Evolutionary conservation across 2,329 filamentous ascomycete genomes (phyloP).

Genomic region (Diaporthe australafricana): DNA sequence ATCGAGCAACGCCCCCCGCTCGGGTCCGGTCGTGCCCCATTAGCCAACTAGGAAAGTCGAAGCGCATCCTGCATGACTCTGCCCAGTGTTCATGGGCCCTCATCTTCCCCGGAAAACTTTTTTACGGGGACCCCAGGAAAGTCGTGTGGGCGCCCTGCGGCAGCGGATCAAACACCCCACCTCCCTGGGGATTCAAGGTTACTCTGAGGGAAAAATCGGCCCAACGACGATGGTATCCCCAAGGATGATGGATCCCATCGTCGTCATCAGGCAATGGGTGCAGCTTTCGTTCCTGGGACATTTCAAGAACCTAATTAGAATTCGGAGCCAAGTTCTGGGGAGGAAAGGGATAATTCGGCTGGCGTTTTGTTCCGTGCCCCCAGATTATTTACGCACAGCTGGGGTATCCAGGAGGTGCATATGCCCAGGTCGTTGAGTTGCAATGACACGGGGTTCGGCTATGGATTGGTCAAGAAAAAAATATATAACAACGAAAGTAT

Average conservation of each 20-base stretch:
- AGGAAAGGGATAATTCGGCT: too few relatives aligned
- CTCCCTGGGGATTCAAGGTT: neutral
- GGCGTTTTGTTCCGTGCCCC: neutral
- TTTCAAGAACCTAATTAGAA: constrained; percentile 8
- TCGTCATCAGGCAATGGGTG: neutral
- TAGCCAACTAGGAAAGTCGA: neutral
- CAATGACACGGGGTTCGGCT: constrained; percentile 10
- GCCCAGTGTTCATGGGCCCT: neutral
- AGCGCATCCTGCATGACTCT: constrained; percentile 18
- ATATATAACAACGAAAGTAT: constrained; percentile 8
- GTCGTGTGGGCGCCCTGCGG: constrained; percentile 5
- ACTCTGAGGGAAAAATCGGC: neutral
- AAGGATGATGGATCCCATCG: constrained; percentile 14
- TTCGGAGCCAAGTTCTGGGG: constrained; percentile 7
- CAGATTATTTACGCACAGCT: constrained; percentile 15
- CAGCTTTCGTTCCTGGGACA: neutral
- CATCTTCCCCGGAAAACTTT: constrained; percentile 22
- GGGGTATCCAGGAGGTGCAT: constrained; percentile 20
- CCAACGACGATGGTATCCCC: too few relatives aligned
- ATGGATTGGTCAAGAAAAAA: neutral
- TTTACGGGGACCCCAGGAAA: constrained; percentile 26
- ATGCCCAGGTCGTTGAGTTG: constrained; percentile 1
- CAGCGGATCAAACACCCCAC: constrained; percentile 10
- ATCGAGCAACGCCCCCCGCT: neutral
- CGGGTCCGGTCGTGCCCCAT: neutral